Conservation (phyloP, 1,284 basidiomycete genomes). For the Ustilago shanxiensis region DNA sequence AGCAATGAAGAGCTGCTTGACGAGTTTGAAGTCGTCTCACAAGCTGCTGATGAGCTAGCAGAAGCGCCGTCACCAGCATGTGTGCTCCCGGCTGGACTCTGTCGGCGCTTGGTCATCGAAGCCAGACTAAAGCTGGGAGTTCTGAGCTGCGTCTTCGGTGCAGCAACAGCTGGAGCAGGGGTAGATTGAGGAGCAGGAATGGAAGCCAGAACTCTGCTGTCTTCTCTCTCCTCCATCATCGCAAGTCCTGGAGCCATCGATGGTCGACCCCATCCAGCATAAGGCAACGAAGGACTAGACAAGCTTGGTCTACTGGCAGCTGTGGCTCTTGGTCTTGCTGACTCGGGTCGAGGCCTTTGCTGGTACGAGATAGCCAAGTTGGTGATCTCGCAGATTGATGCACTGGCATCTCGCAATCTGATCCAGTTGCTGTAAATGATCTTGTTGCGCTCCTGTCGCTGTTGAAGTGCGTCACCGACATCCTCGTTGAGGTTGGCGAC, state of each 20-base stretch:
- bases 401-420: slow-evolving; percentile 11
- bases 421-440: slow-evolving; percentile 22
- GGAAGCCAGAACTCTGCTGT: background rate
- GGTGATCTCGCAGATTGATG: slow-evolving; percentile 25
- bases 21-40: background rate
- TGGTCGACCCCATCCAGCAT: background rate
- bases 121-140: background rate
- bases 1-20: background rate
- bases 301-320: background rate
- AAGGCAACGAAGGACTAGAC: background rate
- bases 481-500: background rate
- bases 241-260: background rate
- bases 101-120: slow-evolving; percentile 4
- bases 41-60: background rate
- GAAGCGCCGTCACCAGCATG: background rate
- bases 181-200: background rate
- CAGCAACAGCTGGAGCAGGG: background rate
- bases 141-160: background rate
- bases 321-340: background rate
- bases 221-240: background rate
- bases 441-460: slow-evolving; percentile 9
- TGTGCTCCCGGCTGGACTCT: background rate
- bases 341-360: slow-evolving; percentile 6
- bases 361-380: slow-evolving; percentile 34
- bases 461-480: background rate